phyloP scores from a whole-genome alignment of 1,139 yeast species.

The Kodamaea plutei region DNA sequence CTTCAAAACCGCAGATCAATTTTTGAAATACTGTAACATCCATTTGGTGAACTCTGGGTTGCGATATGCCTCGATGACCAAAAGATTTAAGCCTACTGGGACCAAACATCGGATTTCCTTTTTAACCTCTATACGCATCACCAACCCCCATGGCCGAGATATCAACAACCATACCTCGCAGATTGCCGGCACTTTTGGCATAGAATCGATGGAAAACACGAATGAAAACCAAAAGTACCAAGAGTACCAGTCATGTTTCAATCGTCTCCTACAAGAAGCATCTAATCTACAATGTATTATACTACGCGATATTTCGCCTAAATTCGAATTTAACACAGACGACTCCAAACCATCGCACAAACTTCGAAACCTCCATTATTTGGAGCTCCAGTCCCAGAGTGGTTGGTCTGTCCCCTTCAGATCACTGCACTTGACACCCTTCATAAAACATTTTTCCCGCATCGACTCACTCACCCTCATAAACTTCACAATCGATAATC shows the following conservation, averaged over 20 bases:
- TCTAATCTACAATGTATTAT: constrained; percentile 27
- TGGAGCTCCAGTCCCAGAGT: constrained; percentile 37
- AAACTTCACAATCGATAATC: constrained; percentile 46
- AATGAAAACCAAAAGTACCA: constrained; percentile 20
- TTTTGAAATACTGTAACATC: constrained; percentile 29
- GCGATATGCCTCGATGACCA: no score
- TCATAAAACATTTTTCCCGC: constrained; percentile 39
- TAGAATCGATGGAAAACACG: constrained; percentile 21
- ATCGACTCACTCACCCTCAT: constrained; percentile 41
- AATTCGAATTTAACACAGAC: constrained; percentile 42
- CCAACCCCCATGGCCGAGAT: constrained; percentile 32
- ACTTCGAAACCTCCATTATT: constrained; percentile 13
- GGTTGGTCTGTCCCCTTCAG: constrained; percentile 51
- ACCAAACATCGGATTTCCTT: no score
- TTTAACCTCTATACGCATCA: constrained; percentile 23
- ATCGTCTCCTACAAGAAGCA: constrained; percentile 26
- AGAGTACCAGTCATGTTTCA: constrained; percentile 24
- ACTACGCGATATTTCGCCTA: constrained; percentile 47
- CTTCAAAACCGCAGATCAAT: constrained; percentile 23
- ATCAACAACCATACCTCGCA: constrained; percentile 23
- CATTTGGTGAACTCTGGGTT: constrained; percentile 26
- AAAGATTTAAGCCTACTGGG: no score
- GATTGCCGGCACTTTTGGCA: constrained; percentile 38
- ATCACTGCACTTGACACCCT: constrained; percentile 20
- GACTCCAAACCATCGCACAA: constrained; percentile 5